A percentile compares a stretch with the other conserved stretches of the same genome.
Conservation (phyloP, 805 yeast species). For the Wickerhamomyces xylosicus region DNA sequence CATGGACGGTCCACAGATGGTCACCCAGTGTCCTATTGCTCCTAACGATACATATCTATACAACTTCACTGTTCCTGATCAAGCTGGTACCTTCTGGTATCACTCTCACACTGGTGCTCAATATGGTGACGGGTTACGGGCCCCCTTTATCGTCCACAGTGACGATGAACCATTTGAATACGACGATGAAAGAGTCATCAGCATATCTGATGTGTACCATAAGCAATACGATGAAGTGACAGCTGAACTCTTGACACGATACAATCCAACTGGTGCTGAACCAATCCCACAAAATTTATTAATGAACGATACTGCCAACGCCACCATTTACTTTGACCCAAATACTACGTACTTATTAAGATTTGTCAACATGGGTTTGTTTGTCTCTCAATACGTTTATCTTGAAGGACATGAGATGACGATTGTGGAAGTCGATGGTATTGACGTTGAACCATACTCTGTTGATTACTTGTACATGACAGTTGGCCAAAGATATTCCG, state of each 20-base stretch:
- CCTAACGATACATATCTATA: slow-evolving; percentile 58
- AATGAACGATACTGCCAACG: slow-evolving; percentile 55
- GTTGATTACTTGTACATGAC: slow-evolving; percentile 52
- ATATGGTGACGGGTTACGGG: slow-evolving; percentile 72
- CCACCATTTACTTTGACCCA: slow-evolving; percentile 43
- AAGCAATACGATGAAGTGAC: slow-evolving; percentile 35
- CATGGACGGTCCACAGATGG: slow-evolving; percentile 77
- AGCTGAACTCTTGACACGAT: slow-evolving; percentile 43
- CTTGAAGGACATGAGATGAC: slow-evolving; percentile 65
- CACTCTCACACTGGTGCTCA: slow-evolving; percentile 74
- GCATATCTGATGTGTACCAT: slow-evolving; percentile 59
- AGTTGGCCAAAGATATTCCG: slow-evolving; percentile 76
- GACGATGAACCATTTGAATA: slow-evolving; percentile 40
- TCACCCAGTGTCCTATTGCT: slow-evolving; percentile 72
- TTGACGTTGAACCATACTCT: slow-evolving; percentile 45
- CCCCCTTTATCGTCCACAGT: slow-evolving; percentile 57
- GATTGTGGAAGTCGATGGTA: slow-evolving; percentile 70
- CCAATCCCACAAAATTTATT: slow-evolving; percentile 64
- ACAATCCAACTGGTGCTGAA: slow-evolving; percentile 79
- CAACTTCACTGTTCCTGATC: slow-evolving; percentile 59
- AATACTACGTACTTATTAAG: slow-evolving; percentile 55
- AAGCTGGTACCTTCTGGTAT: slow-evolving; percentile 77
- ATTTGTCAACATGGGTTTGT: slow-evolving; percentile 57
- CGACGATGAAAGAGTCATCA: slow-evolving; percentile 51
- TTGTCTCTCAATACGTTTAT: slow-evolving; percentile 61